Evolutionary conservation across 129 eudicot genomes (phyloP), one percentile per base, ranked within the genome.

Genomic region (Tagetes patula): DNA sequence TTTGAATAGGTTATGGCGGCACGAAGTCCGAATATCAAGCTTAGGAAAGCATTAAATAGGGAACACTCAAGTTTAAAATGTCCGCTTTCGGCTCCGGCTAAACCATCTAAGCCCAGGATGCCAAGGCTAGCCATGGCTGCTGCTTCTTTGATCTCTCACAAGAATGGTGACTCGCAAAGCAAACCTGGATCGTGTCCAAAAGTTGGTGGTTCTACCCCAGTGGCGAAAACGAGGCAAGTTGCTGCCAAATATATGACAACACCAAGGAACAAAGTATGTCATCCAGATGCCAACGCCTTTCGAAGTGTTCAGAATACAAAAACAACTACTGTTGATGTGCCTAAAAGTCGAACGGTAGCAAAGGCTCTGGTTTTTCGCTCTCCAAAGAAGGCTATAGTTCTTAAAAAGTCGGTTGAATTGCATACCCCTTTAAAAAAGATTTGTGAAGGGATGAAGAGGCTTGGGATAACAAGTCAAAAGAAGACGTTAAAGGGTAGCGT

Each of bases 221-320:
- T 73, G 77, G 75, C 69, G 1, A 88, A 81, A 67, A 74, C 82
- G n/a, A 90, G 83, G 84, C 96, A 74, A 67, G 97, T 94, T 67
- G 91, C 99, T 33, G 86, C 99, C 32, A 94, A 90, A 92, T 94
- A 94, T 77, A 89, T 94, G 84, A 94, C 97, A 14, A 90, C 99
- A 55, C 93, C 94, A 41, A 86, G 96, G 84, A 86, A 82, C 81
- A 94, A 86, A 75, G 86, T 79, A 20, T 69, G 85, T 76, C 49
- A 37, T 69, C 83, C 82, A 4, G 82, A 85, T 52, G 65, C 85
- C 8, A 86, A 72, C 58, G 69, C 97, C 39, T 94, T 88, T 72
- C 68, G 87, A 73, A 94, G 99, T 83, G 91, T 86, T 67, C 90
- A 85, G 68, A 80, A 87, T 79, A 82, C 91, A 43, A 85, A 85